Evolutionary conservation across 495 filamentous ascomycete species (phyloP).

Genomic region (Daldinia decipiens): DNA sequence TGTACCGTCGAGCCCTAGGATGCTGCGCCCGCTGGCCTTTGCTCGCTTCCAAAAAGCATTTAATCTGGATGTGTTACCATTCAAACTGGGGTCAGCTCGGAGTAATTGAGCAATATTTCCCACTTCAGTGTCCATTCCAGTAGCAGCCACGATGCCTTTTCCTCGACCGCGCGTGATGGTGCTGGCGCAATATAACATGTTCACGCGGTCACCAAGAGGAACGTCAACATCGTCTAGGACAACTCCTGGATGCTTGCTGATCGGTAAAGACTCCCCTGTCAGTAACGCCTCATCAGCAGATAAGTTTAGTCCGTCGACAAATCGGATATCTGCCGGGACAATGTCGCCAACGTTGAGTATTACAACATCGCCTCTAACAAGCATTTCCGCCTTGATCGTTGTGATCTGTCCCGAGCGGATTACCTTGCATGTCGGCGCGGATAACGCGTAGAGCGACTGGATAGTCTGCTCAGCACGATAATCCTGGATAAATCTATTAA

Average conservation of each 20-base stretch:
- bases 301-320: slow-evolving; percentile 75
- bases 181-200: slow-evolving; percentile 77
- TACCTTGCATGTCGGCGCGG: slow-evolving; percentile 73
- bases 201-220: slow-evolving; percentile 74
- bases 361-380: slow-evolving; percentile 78
- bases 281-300: slow-evolving; percentile 79
- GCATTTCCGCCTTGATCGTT: slow-evolving; percentile 67
- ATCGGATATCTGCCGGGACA: slow-evolving; percentile 73
- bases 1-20: slow-evolving; percentile 75
- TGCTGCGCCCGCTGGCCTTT: slow-evolving; percentile 52
- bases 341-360: slow-evolving; percentile 74
- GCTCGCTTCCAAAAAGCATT: slow-evolving; percentile 49
- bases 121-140: slow-evolving; percentile 77
- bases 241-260: slow-evolving; percentile 63
- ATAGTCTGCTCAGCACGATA: slow-evolving; percentile 79
- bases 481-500: slow-evolving; percentile 70
- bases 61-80: slow-evolving; percentile 45
- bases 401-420: slow-evolving; percentile 66
- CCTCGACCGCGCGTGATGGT: slow-evolving; percentile 77
- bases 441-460: slow-evolving; percentile 71
- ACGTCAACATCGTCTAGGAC: slow-evolving; percentile 57
- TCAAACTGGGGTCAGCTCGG: slow-evolving; percentile 55
- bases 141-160: slow-evolving; percentile 74
- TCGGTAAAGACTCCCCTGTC: slow-evolving; percentile 80
- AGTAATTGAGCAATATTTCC: slow-evolving; percentile 75